phyloP scores from a whole-genome alignment of 2,329 filamentous ascomycete genomes.

The Hortaea sp. region DNA sequence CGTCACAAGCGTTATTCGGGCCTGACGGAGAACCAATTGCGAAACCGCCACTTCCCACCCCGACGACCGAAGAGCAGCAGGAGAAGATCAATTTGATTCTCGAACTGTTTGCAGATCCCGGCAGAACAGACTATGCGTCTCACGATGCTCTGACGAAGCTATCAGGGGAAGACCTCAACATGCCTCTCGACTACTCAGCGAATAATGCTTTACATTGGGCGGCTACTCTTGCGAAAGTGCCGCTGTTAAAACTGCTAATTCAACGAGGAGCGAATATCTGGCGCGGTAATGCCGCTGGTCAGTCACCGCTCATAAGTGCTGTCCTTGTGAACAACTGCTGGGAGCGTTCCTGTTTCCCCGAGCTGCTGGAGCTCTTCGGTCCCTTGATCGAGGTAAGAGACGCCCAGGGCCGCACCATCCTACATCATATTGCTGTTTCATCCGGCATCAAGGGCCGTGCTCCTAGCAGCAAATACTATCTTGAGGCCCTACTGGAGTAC shows the following conservation, averaged over 20 bases:
- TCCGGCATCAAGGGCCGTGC: slow-evolving; percentile 91
- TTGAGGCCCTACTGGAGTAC: slow-evolving; percentile 89
- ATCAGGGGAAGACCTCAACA: slow-evolving; percentile 72
- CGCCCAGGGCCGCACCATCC: slow-evolving; percentile 76
- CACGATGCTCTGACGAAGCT: slow-evolving; percentile 70
- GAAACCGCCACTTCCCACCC: slow-evolving; percentile 53
- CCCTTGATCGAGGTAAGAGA: slow-evolving; percentile 86
- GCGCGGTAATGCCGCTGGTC: slow-evolving; percentile 77
- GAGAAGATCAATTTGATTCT: slow-evolving; percentile 73
- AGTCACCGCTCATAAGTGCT: slow-evolving; percentile 87
- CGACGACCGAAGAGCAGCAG: slow-evolving; percentile 55
- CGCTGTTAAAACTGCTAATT: slow-evolving; percentile 71
- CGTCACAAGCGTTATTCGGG: slow-evolving; percentile 24
- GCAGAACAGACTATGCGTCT: slow-evolving; percentile 58
- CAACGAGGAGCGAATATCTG: slow-evolving; percentile 77
- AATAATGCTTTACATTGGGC: slow-evolving; percentile 96
- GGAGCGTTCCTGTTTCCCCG: slow-evolving; percentile 81
- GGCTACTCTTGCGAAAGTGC: slow-evolving; percentile 77
- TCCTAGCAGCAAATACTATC: slow-evolving; percentile 86
- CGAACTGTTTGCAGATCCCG: slow-evolving; percentile 55
- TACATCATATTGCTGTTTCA: slow-evolving; percentile 93
- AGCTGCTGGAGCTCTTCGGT: slow-evolving; percentile 78
- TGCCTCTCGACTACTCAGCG: slow-evolving; percentile 78
- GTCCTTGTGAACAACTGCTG: slow-evolving; percentile 90
- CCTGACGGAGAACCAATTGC: slow-evolving; percentile 48